Conservation (phyloP, 1,284 basidiomycete genomes). For the Tremellales sp. region DNA sequence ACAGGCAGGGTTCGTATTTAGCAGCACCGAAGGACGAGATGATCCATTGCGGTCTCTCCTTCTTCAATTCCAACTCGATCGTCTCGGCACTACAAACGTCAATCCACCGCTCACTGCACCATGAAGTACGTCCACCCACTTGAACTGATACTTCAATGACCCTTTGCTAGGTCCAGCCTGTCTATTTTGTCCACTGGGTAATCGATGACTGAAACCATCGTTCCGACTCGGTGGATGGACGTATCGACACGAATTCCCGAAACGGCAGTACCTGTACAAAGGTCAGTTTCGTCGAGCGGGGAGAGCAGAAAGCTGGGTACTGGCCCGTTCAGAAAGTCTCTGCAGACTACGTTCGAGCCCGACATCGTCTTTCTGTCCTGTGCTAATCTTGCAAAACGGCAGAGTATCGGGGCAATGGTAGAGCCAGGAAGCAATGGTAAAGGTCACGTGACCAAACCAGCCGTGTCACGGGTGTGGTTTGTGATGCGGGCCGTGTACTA, state of each 20-base stretch:
- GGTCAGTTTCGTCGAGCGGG: neutral
- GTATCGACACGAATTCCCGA: slow-evolving; percentile 32
- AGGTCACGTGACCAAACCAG: too few species aligned
- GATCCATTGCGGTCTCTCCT: slow-evolving; percentile 65
- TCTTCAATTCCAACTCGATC: slow-evolving; percentile 30
- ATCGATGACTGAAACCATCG: neutral
- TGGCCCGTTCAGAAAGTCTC: slow-evolving; percentile 22
- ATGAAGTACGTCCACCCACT: slow-evolving; percentile 17
- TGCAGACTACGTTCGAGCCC: too few species aligned
- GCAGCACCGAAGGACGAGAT: slow-evolving; percentile 69
- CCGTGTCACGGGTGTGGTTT: too few species aligned
- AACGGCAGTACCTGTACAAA: slow-evolving; percentile 29
- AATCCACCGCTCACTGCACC: neutral
- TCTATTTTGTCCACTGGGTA: slow-evolving; percentile 2
- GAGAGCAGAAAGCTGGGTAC: neutral
- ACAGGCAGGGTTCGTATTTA: slow-evolving; percentile 67
- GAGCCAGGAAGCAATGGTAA: too few species aligned
- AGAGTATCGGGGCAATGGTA: too few species aligned
- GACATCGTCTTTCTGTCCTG: too few species aligned
- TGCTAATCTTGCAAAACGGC: too few species aligned
- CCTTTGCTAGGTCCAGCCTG: slow-evolving; percentile 3
- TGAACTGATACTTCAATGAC: slow-evolving; percentile 32
- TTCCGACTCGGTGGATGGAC: slow-evolving; percentile 28
- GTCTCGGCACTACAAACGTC: slow-evolving; percentile 27
- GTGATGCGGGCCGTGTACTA: too few species aligned